Conservation (phyloP, 331 rosid genomes). For the Dryas integrifolia region DNA sequence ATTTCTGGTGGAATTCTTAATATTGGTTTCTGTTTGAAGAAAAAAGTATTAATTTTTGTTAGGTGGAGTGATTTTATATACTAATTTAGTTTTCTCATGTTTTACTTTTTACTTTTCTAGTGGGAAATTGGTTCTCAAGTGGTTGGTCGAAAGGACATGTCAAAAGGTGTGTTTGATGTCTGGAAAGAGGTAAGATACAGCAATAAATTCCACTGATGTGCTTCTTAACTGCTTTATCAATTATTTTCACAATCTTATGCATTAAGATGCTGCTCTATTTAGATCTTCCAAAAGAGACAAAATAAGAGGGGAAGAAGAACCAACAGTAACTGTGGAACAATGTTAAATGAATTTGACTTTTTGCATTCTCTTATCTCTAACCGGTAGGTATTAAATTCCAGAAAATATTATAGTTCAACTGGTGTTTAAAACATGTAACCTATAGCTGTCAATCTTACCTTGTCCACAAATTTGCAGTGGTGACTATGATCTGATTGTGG, state of each 20-base stretch:
- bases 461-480: conserved; percentile 56
- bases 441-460: conserved; percentile 10
- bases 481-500: conserved; percentile 79
- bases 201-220: conserved; percentile 14
- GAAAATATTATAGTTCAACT: conserved; percentile 15
- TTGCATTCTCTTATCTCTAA: conserved; percentile 67
- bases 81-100: conserved; percentile 15
- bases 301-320: conserved; percentile 57
- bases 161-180: conserved; percentile 64
- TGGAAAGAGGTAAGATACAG: conserved; percentile 74
- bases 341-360: conserved; percentile 54
- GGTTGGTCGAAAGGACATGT: conserved; percentile 79
- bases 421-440: neutral
- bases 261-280: conserved; percentile 22
- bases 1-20: neutral
- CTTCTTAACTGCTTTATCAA: conserved; percentile 16
- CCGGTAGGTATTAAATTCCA: conserved; percentile 56
- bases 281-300: conserved; percentile 80
- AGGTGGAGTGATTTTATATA: neutral
- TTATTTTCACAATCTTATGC: conserved; percentile 17
- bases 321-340: conserved; percentile 25
- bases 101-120: conserved; percentile 62
- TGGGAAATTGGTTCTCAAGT: conserved; percentile 81
- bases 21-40: neutral
- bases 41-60: neutral